Percentiles rank a stretch among this genome's conserved stretches.
These are phyloP conservation scores for Neopestalotiopsis clavispora DNA, from an alignment of 2,329 filamentous ascomycete species.

Conservation along the genomic window DNA sequence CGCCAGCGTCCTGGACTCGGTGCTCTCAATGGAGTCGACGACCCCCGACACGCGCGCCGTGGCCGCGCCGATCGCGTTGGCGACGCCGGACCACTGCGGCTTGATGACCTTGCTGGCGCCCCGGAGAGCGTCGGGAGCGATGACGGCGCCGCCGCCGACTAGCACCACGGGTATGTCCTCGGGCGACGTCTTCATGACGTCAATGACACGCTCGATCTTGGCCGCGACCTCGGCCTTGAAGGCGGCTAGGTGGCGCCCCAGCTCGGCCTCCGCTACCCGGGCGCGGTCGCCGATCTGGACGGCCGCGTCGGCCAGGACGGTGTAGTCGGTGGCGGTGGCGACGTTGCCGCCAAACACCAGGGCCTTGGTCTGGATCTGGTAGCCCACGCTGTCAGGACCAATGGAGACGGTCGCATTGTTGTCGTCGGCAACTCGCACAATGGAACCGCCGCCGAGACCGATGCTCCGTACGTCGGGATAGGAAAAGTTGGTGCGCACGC, in stretches of 20 bases:
- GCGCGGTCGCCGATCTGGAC: constrained; percentile 44
- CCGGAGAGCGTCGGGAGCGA: constrained; percentile 54
- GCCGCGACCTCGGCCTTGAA: constrained; percentile 48
- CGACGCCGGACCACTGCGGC: constrained; percentile 58
- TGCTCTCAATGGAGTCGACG: constrained; percentile 51
- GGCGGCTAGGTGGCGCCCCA: constrained; percentile 40
- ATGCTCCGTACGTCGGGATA: constrained; percentile 61
- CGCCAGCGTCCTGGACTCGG: constrained; percentile 38
- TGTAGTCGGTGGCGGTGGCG: constrained; percentile 61
- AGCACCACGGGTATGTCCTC: constrained; percentile 59
- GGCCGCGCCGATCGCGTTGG: constrained; percentile 67
- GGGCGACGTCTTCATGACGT: constrained; percentile 63
- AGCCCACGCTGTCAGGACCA: constrained; percentile 63
- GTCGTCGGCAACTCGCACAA: constrained; percentile 44
- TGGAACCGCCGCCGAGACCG: constrained; percentile 60
- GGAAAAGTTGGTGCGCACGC: constrained; percentile 63
- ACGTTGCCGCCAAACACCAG: constrained; percentile 58
- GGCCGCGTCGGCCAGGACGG: constrained; percentile 35
- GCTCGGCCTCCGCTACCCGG: constrained; percentile 12
- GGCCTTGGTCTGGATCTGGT: constrained; percentile 55
- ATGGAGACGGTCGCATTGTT: constrained; percentile 43
- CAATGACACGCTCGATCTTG: constrained; percentile 61
- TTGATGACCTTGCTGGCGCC: constrained; percentile 59
- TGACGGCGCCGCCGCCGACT: constrained; percentile 63
- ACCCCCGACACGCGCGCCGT: constrained; percentile 60